A percentile compares a stretch with the other conserved stretches of the same genome.
phyloP scores from a whole-genome alignment of 202 grass and related monocot species.

The Carex arenaria region DNA sequence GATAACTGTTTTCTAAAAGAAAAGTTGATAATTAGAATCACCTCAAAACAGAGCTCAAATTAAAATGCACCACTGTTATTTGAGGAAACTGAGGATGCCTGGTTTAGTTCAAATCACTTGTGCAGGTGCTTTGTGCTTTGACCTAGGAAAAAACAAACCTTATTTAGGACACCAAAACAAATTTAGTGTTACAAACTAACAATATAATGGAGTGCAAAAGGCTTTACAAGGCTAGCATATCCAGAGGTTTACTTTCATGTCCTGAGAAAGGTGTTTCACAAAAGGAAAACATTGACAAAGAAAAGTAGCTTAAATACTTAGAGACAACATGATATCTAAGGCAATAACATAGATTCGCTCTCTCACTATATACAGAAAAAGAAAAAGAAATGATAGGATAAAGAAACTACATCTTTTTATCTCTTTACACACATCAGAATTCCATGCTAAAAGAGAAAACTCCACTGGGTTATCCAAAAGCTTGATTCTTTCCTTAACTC shows the following conservation, averaged over 20 bases:
- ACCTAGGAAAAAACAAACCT: neutral
- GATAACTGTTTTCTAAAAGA: neutral
- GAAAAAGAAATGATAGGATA: neutral
- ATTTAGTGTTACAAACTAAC: neutral
- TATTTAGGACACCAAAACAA: neutral
- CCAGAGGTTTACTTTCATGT: neutral
- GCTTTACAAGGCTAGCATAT: neutral
- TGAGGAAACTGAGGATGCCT: neutral
- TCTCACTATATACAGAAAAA: neutral
- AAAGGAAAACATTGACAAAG: neutral
- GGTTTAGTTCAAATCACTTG: neutral
- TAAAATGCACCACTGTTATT: neutral
- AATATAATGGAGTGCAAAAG: neutral
- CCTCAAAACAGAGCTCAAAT: neutral
- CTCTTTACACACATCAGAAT: slow-evolving; percentile 7
- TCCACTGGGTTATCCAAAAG: neutral
- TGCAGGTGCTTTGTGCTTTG: neutral
- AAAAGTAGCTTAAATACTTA: slow-evolving; percentile 5
- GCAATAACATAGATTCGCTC: slow-evolving; percentile 2
- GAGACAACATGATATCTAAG: slow-evolving; percentile 14
- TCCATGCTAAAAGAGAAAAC: neutral
- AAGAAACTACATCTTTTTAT: neutral
- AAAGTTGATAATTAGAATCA: neutral
- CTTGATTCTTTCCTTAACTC: slow-evolving; percentile 1
- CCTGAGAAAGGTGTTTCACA: neutral